Percentiles rank a stretch among this genome's conserved stretches.
These are phyloP conservation scores for Amaranthus cruentus DNA, from an alignment of 148 eudicot genomes.

Conservation along the genomic window DNA sequence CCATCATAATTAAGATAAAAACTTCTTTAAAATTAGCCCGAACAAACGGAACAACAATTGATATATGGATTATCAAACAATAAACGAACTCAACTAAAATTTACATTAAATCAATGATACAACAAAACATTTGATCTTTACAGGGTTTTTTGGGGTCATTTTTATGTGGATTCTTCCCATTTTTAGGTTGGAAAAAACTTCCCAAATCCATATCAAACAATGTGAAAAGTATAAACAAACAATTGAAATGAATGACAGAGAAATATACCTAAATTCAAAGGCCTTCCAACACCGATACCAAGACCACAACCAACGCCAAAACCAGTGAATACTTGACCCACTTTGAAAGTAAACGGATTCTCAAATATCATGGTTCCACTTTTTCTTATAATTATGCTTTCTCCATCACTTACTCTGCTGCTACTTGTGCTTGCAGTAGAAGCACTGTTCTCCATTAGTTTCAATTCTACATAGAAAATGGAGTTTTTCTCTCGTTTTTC, in stretches of 20 bases:
- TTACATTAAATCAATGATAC: neutral
- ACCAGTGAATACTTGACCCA: constrained; percentile 76
- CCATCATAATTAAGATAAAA: no score
- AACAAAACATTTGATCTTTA: constrained; percentile 5
- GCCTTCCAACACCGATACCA: constrained; percentile 89
- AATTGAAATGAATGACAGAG: neutral
- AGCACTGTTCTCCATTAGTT: constrained; percentile 8
- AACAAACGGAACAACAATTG: neutral
- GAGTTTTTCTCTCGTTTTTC: no score
- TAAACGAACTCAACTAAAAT: neutral
- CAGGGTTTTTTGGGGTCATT: constrained; percentile 20
- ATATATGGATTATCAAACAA: neutral
- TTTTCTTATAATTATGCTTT: constrained; percentile 19
- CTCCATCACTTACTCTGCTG: constrained; percentile 12
- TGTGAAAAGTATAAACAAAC: neutral
- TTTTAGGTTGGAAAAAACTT: constrained; percentile 32
- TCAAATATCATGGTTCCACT: constrained; percentile 36
- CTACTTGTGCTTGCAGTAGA: constrained; percentile 17
- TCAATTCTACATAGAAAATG: no score
- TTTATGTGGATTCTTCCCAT: constrained; percentile 19
- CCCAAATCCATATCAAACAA: constrained; percentile 34
- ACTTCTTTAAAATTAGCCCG: neutral
- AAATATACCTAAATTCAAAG: constrained; percentile 68
- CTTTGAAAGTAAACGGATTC: constrained; percentile 75
- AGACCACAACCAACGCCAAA: constrained; percentile 91